phyloP scores from a whole-genome alignment of 2,329 filamentous ascomycete species.

The Neonectria punicea region DNA sequence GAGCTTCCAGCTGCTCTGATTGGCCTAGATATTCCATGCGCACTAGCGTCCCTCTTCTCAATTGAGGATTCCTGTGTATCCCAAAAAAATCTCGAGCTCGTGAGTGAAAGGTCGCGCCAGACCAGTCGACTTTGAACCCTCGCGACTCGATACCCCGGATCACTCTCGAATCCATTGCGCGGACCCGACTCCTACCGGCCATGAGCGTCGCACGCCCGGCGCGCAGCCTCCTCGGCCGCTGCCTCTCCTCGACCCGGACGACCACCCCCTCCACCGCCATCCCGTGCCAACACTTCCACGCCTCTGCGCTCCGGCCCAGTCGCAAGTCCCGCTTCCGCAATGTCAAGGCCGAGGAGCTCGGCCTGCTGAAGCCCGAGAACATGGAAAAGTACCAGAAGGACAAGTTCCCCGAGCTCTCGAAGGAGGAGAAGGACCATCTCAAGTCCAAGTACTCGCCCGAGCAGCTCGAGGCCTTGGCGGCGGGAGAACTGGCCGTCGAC shows the following conservation, averaged over 20 bases:
- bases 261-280: conserved; percentile 30
- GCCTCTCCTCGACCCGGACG: conserved; percentile 52
- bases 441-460: conserved; percentile 77
- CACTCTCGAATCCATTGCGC: conserved; percentile 8
- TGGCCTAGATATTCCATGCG: conserved; percentile 16
- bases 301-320: conserved; percentile 57
- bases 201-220: conserved; percentile 68
- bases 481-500: conserved; percentile 81
- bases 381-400: conserved; percentile 58
- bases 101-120: conserved; percentile 37
- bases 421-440: conserved; percentile 71
- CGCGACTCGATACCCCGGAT: conserved; percentile 21
- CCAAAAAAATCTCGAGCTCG: conserved; percentile 49
- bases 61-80: conserved; percentile 40
- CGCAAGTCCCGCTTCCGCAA: conserved; percentile 64
- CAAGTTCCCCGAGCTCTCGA: conserved; percentile 72
- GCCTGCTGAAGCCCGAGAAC: conserved; percentile 56
- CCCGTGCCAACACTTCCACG: conserved; percentile 61
- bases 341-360: conserved; percentile 63
- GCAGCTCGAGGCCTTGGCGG: conserved; percentile 84
- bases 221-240: conserved; percentile 63
- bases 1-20: conserved; percentile 23
- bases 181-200: conserved; percentile 44
- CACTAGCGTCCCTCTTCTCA: conserved; percentile 37
- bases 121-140: conserved; percentile 22